Evolutionary conservation across 2,329 filamentous ascomycete species (phyloP).

Genomic region (Harringtonia lauricola): DNA sequence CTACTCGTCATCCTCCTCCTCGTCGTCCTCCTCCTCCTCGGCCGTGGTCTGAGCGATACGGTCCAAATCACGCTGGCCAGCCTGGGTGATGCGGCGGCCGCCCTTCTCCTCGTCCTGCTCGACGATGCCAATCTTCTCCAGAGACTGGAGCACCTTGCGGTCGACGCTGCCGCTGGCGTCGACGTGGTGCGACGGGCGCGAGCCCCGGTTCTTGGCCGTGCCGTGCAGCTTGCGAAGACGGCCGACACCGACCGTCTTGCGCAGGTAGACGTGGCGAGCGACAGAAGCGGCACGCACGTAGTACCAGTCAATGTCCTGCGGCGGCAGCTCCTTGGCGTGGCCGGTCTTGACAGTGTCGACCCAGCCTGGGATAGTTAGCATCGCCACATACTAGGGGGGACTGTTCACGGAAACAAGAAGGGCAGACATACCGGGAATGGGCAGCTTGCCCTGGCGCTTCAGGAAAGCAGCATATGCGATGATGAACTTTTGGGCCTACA

Average conservation of each 20-base stretch:
- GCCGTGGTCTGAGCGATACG: constrained; percentile 76
- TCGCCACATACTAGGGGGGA: too few species aligned
- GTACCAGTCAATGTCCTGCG: constrained; percentile 97
- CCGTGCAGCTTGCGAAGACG: constrained; percentile 90
- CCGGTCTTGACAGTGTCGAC: constrained; percentile 99
- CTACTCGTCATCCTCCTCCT: constrained; percentile 45
- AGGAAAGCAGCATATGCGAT: constrained; percentile 72
- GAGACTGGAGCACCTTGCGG: constrained; percentile 92
- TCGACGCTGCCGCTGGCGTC: constrained; percentile 92
- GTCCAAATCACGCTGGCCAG: constrained; percentile 98
- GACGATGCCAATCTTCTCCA: constrained; percentile 98
- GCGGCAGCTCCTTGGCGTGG: constrained; percentile 91
- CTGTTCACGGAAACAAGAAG: not conserved
- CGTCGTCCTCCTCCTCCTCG: constrained; percentile 59
- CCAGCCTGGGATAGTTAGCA: constrained; percentile 54
- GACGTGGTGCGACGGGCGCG: constrained; percentile 85
- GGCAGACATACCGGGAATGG: constrained; percentile 59
- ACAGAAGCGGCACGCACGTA: constrained; percentile 84
- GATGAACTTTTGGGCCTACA: constrained; percentile 82
- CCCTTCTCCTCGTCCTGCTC: constrained; percentile 98
- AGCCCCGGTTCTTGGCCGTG: constrained; percentile 92
- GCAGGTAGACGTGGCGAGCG: constrained; percentile 96
- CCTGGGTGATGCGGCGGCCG: constrained; percentile 95
- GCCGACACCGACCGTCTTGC: constrained; percentile 96
- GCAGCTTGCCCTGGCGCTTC: constrained; percentile 90